These are phyloP conservation scores for Ophiocordyceps australis DNA, from an alignment of 2,329 filamentous ascomycete genomes.

Conservation along the genomic window DNA sequence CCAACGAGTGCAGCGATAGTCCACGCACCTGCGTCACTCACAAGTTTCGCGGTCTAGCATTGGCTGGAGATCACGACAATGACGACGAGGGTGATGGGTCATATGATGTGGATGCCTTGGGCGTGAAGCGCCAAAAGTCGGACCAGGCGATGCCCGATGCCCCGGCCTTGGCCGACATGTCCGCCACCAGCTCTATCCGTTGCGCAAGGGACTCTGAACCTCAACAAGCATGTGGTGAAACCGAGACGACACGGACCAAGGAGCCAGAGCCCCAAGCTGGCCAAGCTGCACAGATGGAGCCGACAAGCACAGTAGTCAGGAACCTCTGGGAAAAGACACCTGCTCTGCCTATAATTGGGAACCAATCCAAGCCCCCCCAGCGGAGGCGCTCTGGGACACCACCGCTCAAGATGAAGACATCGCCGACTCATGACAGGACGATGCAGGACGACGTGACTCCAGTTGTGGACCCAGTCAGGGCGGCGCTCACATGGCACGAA, in stretches of 20 bases:
- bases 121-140: constrained; percentile 3
- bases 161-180: constrained; percentile 6
- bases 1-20: constrained; percentile 30
- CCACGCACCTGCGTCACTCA: constrained; percentile 33
- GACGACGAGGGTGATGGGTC: constrained; percentile 9
- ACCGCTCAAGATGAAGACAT: constrained; percentile 13
- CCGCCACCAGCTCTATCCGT: neutral
- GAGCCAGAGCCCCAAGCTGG: constrained; percentile 3
- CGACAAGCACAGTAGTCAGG: constrained; percentile 20
- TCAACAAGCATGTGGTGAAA: neutral
- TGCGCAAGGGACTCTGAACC: neutral
- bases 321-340: too few species aligned
- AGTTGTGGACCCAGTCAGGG: constrained; percentile 33
- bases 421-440: constrained; percentile 5
- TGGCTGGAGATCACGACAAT: constrained; percentile 25
- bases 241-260: neutral
- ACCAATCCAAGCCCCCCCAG: constrained; percentile 9
- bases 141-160: constrained; percentile 2
- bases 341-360: too few species aligned
- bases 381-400: constrained; percentile 19
- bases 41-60: constrained; percentile 29
- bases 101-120: constrained; percentile 5
- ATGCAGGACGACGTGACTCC: constrained; percentile 14
- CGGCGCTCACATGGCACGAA: constrained; percentile 47
- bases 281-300: constrained; percentile 18